Evolutionary conservation across 805 yeast species (phyloP), one percentile per base, ranked within the genome.

Genomic region (Nakazawaea molendinolei): DNA sequence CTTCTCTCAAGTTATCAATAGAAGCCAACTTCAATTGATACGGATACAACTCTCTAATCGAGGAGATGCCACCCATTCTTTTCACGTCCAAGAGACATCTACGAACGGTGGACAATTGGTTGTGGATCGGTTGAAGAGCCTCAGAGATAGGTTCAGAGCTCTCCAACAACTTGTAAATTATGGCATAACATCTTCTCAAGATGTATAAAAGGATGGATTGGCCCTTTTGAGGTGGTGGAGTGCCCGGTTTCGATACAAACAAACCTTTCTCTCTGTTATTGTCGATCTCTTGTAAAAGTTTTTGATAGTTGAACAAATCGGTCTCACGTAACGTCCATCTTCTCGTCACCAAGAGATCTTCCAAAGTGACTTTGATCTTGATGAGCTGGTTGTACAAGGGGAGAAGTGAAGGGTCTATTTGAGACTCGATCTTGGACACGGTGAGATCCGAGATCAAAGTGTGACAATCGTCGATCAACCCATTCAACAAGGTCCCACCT

Each of bases 301-400:
- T 76, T 58, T 87, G 95, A 55, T 84, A 89, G 33, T 71, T 69
- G 61, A 83, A 92, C 43, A 92, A 67, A 60, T 92, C 99, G 0
- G 98, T 92, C 51, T 89, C 95, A 52, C 99, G 76, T 62, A 92
- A 66, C 2, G 97, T 90, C 99, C 99, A 92, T 56, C 98, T 74
- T 58, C 96, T 79, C 3, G 98, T 92, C 30, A 92, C 76, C 48
- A 90, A 67, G 44, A 92, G 64, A 46, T 85, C 86, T 48, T 86
- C 95, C 42, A 92, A 68, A 14, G 79, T 79, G 17, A 75, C 67
- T 55, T 86, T 85, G 47, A 86, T 67, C 30, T 70, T 74, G 21
- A 73, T 62, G 45, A 92, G 64, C 40, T 74, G 68, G 33, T 73
- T 68, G 58, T 84, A 89, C 20, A 83, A 65, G 13, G 74, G 74